Evolutionary conservation across 805 yeast species (phyloP), one percentile per base, ranked within the genome.

Genomic region (Wickerhamomyces sydowiorum): DNA sequence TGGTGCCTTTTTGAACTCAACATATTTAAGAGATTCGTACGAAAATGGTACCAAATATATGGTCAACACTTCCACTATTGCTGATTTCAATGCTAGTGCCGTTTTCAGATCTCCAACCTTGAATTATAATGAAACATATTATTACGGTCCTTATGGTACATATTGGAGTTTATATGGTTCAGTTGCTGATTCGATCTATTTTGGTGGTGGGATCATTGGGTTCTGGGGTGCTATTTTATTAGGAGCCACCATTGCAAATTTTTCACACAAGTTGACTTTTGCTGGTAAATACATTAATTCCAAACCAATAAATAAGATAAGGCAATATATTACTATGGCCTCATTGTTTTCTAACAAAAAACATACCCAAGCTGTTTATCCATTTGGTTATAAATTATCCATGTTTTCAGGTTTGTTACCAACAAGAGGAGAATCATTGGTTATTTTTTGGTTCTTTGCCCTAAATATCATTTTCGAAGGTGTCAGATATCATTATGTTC

Each of bases 361-460:
- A 14, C 44, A 41, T 33, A 9, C 32, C 15, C 18, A 37, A 18
- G 35, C 40, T 6, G 17, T 24, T 13, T 69, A 70, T 38, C 57
- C 68, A 21, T 52, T 82, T 43, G 70, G 90, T 58, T 67, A 66
- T 34, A 51, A 54, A 76, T 43, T 57, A 72, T n/a, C 70, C 74
- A 1, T 27, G 10, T 13, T 9, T 7, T 27, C 29, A n/a, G 57
- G 58, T 7, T 41, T 49, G 35, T 27, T 54, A 19, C 60, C 60
- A 41, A 47, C 57, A 9, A 50, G 56, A 45, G 27, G 42, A 6
- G 56, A 56, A 20, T 25, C 53, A 60, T 41, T 64, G 52, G 51
- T 67, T 48, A 56, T 52, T 48, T 36, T 68, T 63, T 42, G 64
- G 63, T 33, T 48, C 70, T 31, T 64, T 64, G 47, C 42, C 4